Percentiles rank a stretch among this genome's conserved stretches.
These are phyloP conservation scores for Mycosphaerella sp. DNA, from an alignment of 2,329 filamentous ascomycete species.

Conservation along the genomic window DNA sequence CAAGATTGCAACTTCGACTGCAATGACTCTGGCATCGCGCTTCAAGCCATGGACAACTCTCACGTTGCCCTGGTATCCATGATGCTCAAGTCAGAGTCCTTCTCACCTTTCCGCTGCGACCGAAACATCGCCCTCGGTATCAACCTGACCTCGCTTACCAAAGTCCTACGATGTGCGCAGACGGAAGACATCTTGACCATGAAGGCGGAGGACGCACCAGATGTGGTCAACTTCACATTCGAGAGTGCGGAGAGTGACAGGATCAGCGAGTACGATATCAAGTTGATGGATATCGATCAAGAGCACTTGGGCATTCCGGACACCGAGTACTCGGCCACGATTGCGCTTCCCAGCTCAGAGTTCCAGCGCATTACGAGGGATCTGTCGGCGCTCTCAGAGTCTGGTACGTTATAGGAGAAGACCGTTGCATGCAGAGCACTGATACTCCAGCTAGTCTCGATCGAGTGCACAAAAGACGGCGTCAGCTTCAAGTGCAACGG, in stretches of 20 bases:
- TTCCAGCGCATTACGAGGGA: conserved; percentile 95
- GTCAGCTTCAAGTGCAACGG: conserved; percentile 91
- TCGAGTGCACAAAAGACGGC: conserved; percentile 94
- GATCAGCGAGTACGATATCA: conserved; percentile 98
- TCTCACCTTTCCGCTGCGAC: conserved; percentile 94
- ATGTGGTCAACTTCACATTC: conserved; percentile 91
- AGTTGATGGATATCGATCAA: conserved; percentile 99
- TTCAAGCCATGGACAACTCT: conserved; percentile 99
- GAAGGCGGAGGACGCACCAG: conserved; percentile 95
- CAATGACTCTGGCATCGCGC: conserved; percentile 97
- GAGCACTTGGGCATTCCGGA: conserved; percentile 98
- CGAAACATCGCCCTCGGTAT: conserved; percentile 97
- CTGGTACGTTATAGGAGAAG: conserved; percentile 56
- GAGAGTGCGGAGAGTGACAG: conserved; percentile 84
- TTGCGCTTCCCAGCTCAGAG: conserved; percentile 79
- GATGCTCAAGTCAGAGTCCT: conserved; percentile 93
- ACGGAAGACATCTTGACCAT: conserved; percentile 91
- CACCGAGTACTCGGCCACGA: conserved; percentile 93
- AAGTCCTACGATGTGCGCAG: conserved; percentile 90
- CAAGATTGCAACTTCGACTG: conserved; percentile 99
- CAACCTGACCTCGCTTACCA: conserved; percentile 93
- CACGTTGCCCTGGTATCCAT: conserved; percentile 98
- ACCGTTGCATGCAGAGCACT: conserved; percentile 15
- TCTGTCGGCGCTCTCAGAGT: conserved; percentile 86
- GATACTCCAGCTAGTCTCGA: conserved; percentile 60